These are phyloP conservation scores for Penicillium ucsense DNA, from an alignment of 495 filamentous ascomycete genomes.

Conservation along the genomic window DNA sequence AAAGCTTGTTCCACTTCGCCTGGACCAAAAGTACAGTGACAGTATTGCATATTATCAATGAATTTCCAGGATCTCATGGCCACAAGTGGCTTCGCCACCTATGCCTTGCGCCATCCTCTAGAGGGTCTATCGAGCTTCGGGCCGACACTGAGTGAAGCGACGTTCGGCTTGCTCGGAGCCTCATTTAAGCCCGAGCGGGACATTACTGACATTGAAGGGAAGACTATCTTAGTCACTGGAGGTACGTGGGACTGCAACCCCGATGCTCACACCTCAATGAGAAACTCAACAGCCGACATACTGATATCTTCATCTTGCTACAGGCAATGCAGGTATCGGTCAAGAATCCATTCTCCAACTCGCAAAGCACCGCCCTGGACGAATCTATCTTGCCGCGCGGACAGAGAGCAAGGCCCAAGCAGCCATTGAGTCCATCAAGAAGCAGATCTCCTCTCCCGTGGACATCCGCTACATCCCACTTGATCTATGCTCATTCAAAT, in stretches of 20 bases:
- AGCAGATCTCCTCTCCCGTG: constrained; percentile 25
- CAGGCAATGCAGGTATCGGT: constrained; percentile 60
- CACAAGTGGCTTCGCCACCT: constrained; percentile 7
- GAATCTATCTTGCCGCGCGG: constrained; percentile 57
- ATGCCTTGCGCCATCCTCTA: constrained; percentile 24
- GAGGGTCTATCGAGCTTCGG: constrained; percentile 27
- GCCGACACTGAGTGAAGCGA: constrained; percentile 32
- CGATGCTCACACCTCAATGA: not conserved
- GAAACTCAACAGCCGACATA: not conserved
- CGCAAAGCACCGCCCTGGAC: constrained; percentile 47
- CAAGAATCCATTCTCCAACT: constrained; percentile 53
- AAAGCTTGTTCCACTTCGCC: no score
- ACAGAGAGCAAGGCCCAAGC: constrained; percentile 39
- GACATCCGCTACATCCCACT: constrained; percentile 42
- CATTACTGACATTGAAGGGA: constrained; percentile 46
- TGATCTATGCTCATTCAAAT: constrained; percentile 43
- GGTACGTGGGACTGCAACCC: constrained; percentile 21
- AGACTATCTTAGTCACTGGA: constrained; percentile 54
- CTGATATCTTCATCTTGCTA: not conserved
- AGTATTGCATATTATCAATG: not conserved
- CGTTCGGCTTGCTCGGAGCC: constrained; percentile 25
- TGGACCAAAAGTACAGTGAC: no score
- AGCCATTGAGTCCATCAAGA: constrained; percentile 42
- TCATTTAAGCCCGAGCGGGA: constrained; percentile 46
- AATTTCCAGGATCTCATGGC: constrained; percentile 13